phyloP scores from a whole-genome alignment of 805 yeast genomes.

The Wickerhamomyces alni region DNA sequence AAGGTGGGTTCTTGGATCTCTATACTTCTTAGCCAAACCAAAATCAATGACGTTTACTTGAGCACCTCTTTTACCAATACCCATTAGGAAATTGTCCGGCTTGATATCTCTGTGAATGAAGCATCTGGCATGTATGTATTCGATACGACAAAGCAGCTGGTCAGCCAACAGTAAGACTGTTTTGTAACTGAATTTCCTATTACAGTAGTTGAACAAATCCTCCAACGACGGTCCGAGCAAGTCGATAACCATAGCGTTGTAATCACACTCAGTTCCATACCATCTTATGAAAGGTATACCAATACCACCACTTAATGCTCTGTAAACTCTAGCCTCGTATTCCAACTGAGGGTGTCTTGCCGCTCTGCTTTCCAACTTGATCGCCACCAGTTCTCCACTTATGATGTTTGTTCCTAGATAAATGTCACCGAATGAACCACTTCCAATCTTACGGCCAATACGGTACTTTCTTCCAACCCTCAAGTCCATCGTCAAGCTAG shows the following conservation, averaged over 20 bases:
- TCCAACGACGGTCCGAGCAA: constrained; percentile 92
- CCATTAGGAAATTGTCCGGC: constrained; percentile 88
- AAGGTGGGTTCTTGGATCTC: constrained; percentile 90
- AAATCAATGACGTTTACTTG: constrained; percentile 96
- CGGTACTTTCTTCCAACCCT: constrained; percentile 92
- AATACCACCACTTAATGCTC: constrained; percentile 90
- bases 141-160: constrained; percentile 90
- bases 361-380: constrained; percentile 80
- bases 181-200: constrained; percentile 86
- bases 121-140: constrained; percentile 91
- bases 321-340: constrained; percentile 94
- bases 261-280: constrained; percentile 96
- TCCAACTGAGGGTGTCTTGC: constrained; percentile 97
- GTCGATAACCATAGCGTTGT: constrained; percentile 95
- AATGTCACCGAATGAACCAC: constrained; percentile 97
- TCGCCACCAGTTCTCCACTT: constrained; percentile 96
- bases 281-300: constrained; percentile 97
- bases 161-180: constrained; percentile 91
- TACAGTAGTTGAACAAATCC: constrained; percentile 93
- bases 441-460: constrained; percentile 91
- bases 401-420: constrained; percentile 89
- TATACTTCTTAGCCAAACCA: constrained; percentile 89
- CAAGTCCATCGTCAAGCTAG: constrained; percentile 45
- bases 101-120: constrained; percentile 95
- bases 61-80: constrained; percentile 89